These are phyloP conservation scores for Hydnomerulius pinastri DNA, from an alignment of 768 basidiomycete genomes.

Conservation along the genomic window DNA sequence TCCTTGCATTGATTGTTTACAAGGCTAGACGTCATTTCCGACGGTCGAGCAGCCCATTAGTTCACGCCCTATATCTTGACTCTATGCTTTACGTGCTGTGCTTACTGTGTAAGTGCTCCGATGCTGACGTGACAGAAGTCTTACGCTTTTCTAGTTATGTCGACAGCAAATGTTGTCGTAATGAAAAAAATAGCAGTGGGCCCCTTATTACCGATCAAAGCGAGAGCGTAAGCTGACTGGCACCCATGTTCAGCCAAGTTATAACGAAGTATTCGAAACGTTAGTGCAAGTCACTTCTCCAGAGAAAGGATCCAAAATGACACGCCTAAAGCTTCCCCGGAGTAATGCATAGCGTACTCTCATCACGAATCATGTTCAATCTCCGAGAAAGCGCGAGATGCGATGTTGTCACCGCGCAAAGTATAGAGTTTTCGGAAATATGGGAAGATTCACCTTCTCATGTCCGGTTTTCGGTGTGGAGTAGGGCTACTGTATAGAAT, in stretches of 20 bases:
- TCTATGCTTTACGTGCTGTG: neutral
- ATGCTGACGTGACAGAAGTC: neutral
- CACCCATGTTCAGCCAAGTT: neutral
- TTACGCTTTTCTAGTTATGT: neutral
- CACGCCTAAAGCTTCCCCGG: constrained; percentile 2
- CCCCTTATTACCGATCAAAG: neutral
- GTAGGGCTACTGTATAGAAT: neutral
- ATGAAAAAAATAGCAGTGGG: constrained; percentile 4
- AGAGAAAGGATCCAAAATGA: too few species aligned
- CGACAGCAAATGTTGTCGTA: neutral
- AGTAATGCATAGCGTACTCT: constrained; percentile 2
- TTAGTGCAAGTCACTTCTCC: neutral
- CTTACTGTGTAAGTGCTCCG: neutral
- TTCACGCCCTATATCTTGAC: neutral
- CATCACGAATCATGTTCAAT: constrained; percentile 7
- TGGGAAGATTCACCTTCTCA: neutral
- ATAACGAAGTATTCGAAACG: constrained; percentile 5
- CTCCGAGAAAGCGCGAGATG: constrained; percentile 3
- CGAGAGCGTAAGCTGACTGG: neutral
- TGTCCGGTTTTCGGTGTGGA: neutral
- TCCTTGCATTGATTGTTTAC: neutral
- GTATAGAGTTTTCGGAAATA: neutral
- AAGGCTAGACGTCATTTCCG: neutral
- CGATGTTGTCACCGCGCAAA: neutral
- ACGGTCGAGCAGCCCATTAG: neutral